phyloP scores from a whole-genome alignment of 306 rosid species.

The Rosa chinensis region DNA sequence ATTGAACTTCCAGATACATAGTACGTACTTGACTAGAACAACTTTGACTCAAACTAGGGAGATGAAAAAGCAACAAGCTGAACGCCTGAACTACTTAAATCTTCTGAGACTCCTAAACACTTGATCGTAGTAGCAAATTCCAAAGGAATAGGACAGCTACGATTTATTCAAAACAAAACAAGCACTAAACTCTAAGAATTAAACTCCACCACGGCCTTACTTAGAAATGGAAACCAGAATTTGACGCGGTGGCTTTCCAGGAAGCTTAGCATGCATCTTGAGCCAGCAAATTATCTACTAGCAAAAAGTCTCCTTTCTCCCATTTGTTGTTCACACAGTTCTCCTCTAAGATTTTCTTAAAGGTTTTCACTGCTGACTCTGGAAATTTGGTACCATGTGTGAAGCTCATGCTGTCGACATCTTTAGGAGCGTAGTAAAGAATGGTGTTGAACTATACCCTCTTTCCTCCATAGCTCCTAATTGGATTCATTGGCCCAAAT shows the following conservation, averaged over 20 bases:
- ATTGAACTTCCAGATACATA: too few relatives aligned
- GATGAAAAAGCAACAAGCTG: too few relatives aligned
- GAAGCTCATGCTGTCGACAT: neutral
- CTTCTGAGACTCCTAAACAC: too few relatives aligned
- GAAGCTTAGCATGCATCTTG: neutral
- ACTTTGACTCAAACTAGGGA: too few relatives aligned
- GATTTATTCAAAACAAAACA: too few relatives aligned
- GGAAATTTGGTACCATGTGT: neutral
- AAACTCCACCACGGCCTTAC: neutral
- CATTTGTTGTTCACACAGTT: constrained; percentile 1
- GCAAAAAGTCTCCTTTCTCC: neutral
- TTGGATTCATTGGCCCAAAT: neutral
- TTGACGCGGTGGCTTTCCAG: neutral
- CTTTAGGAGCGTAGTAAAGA: neutral
- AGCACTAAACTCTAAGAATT: too few relatives aligned
- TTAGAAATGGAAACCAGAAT: neutral
- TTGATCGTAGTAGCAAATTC: too few relatives aligned
- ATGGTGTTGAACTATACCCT: neutral
- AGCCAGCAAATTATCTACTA: neutral
- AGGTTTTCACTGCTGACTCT: neutral
- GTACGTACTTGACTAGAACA: too few relatives aligned
- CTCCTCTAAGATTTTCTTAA: neutral
- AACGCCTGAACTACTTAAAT: too few relatives aligned
- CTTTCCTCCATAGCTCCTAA: neutral
- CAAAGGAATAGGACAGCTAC: too few relatives aligned